Percentiles rank a stretch among this genome's conserved stretches.
Conservation (phyloP, 1,284 basidiomycete species). For the Schizophyllum commune region DNA sequence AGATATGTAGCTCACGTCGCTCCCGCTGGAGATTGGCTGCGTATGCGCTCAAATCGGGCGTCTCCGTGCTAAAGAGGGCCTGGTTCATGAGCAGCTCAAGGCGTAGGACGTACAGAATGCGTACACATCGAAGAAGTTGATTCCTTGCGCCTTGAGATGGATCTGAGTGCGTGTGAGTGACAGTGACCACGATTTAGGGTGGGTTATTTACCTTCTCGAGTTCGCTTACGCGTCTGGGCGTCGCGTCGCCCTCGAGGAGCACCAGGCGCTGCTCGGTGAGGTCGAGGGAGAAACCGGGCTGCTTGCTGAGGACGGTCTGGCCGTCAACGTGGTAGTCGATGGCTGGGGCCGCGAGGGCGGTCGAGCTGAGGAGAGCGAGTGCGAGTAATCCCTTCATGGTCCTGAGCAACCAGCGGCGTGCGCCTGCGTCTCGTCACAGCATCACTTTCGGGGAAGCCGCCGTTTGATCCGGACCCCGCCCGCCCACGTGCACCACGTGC, state of each 20-base stretch:
- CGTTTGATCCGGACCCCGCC: background rate
- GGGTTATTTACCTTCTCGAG: slow-evolving; percentile 57
- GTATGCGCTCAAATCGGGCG: slow-evolving; percentile 49
- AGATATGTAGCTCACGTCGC: slow-evolving; percentile 13
- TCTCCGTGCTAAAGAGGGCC: slow-evolving; percentile 57
- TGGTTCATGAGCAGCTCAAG: slow-evolving; percentile 14
- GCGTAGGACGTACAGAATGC: slow-evolving; percentile 11
- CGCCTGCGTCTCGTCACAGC: background rate
- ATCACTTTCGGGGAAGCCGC: background rate
- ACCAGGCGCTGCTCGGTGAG: slow-evolving; percentile 67
- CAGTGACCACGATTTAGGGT: slow-evolving; percentile 5
- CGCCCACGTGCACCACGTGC: background rate
- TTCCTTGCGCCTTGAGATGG: slow-evolving; percentile 62
- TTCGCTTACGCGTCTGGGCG: slow-evolving; percentile 74
- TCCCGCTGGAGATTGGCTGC: slow-evolving; percentile 32
- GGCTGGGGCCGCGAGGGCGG: slow-evolving; percentile 25
- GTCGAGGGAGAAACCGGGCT: slow-evolving; percentile 28
- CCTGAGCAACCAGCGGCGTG: slow-evolving; percentile 8
- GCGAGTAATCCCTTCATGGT: slow-evolving; percentile 42
- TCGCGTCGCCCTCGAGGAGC: slow-evolving; percentile 55
- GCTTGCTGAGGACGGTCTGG: slow-evolving; percentile 24
- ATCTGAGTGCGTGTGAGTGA: slow-evolving; percentile 39
- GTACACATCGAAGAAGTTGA: slow-evolving; percentile 86
- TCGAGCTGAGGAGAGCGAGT: slow-evolving; percentile 30
- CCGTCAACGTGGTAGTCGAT: slow-evolving; percentile 13